These are phyloP conservation scores for Umbellularia californica DNA, from an alignment of 164 flowering plant genomes.

Conservation along the genomic window DNA sequence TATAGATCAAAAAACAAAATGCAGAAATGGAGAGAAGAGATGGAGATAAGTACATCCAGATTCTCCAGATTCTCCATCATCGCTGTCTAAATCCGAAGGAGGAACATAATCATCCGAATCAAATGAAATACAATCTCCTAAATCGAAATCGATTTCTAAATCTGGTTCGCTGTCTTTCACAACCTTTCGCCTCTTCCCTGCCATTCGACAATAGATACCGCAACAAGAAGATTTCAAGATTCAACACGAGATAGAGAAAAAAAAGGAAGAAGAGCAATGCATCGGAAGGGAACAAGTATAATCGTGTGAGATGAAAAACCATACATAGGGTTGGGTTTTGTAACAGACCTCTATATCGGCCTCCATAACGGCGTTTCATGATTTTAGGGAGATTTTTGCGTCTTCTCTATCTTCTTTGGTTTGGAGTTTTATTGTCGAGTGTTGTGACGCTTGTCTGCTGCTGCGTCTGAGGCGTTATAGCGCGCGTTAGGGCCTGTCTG, in stretches of 20 bases:
- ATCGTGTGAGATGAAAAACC: background rate
- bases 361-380: background rate
- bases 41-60: too few species aligned
- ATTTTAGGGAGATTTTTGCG: background rate
- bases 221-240: background rate
- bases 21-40: too few species aligned
- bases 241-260: background rate
- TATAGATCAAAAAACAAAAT: too few species aligned
- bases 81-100: background rate
- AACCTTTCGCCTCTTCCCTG: background rate
- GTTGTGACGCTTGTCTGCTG: too few species aligned
- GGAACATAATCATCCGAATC: background rate
- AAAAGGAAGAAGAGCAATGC: background rate
- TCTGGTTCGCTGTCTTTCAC: background rate
- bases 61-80: background rate
- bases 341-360: background rate
- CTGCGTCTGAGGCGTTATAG: too few species aligned
- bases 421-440: too few species aligned
- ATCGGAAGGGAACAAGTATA: background rate
- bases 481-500: too few species aligned
- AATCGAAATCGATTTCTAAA: background rate
- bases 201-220: background rate
- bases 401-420: background rate
- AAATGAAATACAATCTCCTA: too few species aligned
- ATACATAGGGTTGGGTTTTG: background rate